Evolutionary conservation across 2,329 filamentous ascomycete genomes (phyloP), one percentile per base, ranked within the genome.

Genomic region (Penicillium sp.): DNA sequence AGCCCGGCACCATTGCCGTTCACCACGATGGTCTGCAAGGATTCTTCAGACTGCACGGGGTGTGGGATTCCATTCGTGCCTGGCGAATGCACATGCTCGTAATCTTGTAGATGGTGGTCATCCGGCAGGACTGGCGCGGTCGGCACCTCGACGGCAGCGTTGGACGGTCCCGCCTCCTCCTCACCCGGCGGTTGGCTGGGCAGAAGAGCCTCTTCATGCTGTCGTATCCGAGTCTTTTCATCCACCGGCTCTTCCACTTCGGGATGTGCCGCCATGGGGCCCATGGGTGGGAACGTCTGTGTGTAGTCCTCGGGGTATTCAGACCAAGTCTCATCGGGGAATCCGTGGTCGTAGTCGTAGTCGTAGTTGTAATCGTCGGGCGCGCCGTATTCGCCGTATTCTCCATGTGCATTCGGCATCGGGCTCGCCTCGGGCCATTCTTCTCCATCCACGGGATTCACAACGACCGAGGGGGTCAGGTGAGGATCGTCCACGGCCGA

Each of bases 141-240:
- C 29, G 78, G 72, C 35, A 59, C 63, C n/a, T 60, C 60, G 31
- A 49, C 44, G n/a, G 59, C 59, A 41, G 58, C 57, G 5, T 71
- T 70, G 6, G 79, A 80, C 8, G 76, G 72, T n/a, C 72, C 73
- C 27, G 69, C 67, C 48, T 73, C 68, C 10, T 67, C 60, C 29
- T 72, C 66, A 0, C 68, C 75, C 10, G 87, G 80, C 12, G 88
- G 91, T 60, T 84, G 84, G 63, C 90, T 95, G 2, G 92, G 92
- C 20, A 96, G 71, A 4, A 96, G 73, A 41, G 84, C 81, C 57
- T 86, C 81, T 71, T 96, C 91, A 35, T 89, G 89, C 50, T 82
- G 81, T 41, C 85, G 81, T 50, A 93, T 72, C 42, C 85, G 83
- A 52, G 95, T 86, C 69, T 96, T 96, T 56, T 97, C 93, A 10